These are phyloP conservation scores for Friedmanniomyces simplex DNA, from an alignment of 495 filamentous ascomycete species.

Conservation along the genomic window DNA sequence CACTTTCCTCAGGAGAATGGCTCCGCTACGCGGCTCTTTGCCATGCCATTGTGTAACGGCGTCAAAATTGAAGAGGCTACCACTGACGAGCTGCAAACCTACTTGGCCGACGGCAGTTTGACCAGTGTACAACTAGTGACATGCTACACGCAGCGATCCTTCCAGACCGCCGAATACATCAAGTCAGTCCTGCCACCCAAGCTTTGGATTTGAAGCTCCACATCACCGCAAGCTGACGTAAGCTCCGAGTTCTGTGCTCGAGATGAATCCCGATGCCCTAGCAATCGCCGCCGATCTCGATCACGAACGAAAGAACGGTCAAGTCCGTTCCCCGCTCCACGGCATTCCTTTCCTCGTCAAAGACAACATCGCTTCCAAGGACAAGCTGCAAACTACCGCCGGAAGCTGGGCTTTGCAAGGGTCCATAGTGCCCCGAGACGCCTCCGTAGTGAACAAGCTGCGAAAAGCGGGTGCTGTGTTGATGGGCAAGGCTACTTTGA, in stretches of 20 bases:
- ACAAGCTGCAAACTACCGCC: slow-evolving; percentile 34
- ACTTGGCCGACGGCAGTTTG: slow-evolving; percentile 34
- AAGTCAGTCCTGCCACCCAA: slow-evolving; percentile 36
- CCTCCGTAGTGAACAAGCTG: slow-evolving; percentile 48
- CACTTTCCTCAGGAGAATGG: slow-evolving; percentile 35
- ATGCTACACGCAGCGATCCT: slow-evolving; percentile 45
- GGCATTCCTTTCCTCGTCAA: slow-evolving; percentile 67
- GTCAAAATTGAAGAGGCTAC: slow-evolving; percentile 54
- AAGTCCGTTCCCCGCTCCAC: slow-evolving; percentile 51
- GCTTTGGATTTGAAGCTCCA: neutral
- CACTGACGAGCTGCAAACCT: slow-evolving; percentile 44
- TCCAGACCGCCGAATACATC: slow-evolving; percentile 47
- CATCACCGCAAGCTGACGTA: neutral
- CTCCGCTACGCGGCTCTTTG: slow-evolving; percentile 34
- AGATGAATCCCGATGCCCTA: slow-evolving; percentile 53
- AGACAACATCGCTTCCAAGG: slow-evolving; percentile 41
- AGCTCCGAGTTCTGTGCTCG: slow-evolving; percentile 40
- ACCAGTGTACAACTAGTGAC: slow-evolving; percentile 40
- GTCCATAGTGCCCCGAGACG: slow-evolving; percentile 54
- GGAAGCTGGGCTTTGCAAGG: slow-evolving; percentile 50
- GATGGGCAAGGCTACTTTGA: slow-evolving; percentile 58
- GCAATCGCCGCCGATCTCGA: slow-evolving; percentile 49
- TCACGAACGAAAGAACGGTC: slow-evolving; percentile 44
- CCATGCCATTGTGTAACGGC: slow-evolving; percentile 52
- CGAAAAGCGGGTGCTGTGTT: slow-evolving; percentile 57